phyloP scores from a whole-genome alignment of 352 stramenopile species.

The Elongisporangium senticosum region DNA sequence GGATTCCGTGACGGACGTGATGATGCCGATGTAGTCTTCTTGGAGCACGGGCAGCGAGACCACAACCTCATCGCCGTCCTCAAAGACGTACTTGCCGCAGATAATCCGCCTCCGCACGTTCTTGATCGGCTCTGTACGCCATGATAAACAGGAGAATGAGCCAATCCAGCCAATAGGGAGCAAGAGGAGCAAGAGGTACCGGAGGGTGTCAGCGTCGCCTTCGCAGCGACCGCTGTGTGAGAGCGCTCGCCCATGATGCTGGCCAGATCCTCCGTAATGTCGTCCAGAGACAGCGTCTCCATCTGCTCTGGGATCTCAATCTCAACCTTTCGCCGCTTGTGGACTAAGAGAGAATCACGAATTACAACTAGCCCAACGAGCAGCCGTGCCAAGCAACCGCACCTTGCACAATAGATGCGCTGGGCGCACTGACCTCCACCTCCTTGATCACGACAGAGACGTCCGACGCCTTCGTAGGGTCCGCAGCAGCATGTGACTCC shows the following conservation, averaged over 20 bases:
- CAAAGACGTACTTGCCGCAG: constrained; percentile 70
- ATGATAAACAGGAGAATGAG: background rate
- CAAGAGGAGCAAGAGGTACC: constrained; percentile 16
- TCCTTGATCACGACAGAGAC: constrained; percentile 11
- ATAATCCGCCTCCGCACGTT: constrained; percentile 47
- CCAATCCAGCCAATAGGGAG: constrained; percentile 1
- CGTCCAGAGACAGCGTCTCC: constrained; percentile 47
- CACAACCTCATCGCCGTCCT: constrained; percentile 77
- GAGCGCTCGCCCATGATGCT: constrained; percentile 40
- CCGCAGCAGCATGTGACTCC: constrained; percentile 3
- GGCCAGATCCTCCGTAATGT: constrained; percentile 49
- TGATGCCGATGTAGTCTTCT: constrained; percentile 72
- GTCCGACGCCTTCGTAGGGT: constrained; percentile 6
- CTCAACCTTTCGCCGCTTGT: constrained; percentile 45
- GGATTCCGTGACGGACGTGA: constrained; percentile 66
- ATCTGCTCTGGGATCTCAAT: constrained; percentile 34
- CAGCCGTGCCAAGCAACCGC: background rate
- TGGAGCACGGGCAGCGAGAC: constrained; percentile 55
- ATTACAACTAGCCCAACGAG: background rate
- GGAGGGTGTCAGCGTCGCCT: constrained; percentile 17
- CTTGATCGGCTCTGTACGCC: constrained; percentile 33
- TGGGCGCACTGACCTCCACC: constrained; percentile 7
- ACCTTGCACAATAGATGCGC: background rate
- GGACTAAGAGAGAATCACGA: constrained; percentile 4
- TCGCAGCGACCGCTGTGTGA: constrained; percentile 15